Conservation (phyloP, 2,329 filamentous ascomycete genomes). For the Claviceps spartinae region DNA sequence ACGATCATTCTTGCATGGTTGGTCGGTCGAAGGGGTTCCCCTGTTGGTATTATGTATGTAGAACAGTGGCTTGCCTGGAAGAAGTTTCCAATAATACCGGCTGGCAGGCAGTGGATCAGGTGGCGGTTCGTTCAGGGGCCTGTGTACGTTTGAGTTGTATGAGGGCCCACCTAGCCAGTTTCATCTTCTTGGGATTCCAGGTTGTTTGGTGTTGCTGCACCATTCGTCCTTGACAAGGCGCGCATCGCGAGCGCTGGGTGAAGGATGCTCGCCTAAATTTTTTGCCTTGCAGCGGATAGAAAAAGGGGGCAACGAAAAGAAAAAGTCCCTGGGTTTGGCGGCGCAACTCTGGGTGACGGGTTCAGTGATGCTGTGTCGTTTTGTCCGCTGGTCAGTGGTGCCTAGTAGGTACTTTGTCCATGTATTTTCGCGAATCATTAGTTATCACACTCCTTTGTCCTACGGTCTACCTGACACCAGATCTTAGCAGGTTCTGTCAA, state of each 20-base stretch:
- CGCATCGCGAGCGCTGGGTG: neutral
- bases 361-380: neutral
- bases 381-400: neutral
- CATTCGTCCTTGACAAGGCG: neutral
- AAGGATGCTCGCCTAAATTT: neutral
- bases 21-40: neutral
- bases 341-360: neutral
- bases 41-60: neutral
- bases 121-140: neutral
- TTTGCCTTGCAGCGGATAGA: neutral
- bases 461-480: neutral
- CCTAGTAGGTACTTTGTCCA: neutral
- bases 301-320: neutral
- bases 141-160: neutral
- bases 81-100: neutral
- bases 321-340: neutral
- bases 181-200: neutral
- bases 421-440: neutral
- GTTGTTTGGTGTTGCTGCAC: neutral
- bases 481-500: neutral
- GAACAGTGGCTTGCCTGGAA: neutral
- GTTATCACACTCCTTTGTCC: neutral
- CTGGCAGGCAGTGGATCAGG: neutral
- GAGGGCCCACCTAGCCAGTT: slow-evolving; percentile 2
- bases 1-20: neutral